Evolutionary conservation across 139 green algal genomes (phyloP).

Genomic region (Edaphochlamys debaryana): DNA sequence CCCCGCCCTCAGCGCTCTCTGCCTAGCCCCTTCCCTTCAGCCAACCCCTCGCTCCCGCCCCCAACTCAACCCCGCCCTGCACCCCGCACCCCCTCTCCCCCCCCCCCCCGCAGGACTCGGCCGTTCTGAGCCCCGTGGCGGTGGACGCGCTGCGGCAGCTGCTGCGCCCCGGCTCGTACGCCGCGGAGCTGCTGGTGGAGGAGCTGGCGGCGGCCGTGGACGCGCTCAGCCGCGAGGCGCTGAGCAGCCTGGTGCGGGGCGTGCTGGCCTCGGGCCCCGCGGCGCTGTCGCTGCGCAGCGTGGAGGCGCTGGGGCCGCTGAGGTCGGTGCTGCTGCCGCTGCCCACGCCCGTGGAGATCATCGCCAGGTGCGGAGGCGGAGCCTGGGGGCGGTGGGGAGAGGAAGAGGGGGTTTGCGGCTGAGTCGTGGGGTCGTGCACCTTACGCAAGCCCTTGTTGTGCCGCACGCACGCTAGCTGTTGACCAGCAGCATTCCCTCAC

Average conservation of each 20-base stretch:
- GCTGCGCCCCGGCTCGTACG: slow-evolving; percentile 64
- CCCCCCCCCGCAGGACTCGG: background rate
- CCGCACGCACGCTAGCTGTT: no score
- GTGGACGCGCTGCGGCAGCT: slow-evolving; percentile 69
- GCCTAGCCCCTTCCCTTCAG: no score
- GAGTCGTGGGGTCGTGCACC: no score
- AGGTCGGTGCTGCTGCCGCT: slow-evolving; percentile 59
- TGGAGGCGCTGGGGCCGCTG: slow-evolving; percentile 64
- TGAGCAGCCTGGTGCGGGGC: slow-evolving; percentile 37
- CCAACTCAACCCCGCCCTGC: no score
- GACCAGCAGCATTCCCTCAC: no score
- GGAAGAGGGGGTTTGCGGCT: background rate
- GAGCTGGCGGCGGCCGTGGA: slow-evolving; percentile 78
- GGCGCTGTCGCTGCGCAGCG: background rate
- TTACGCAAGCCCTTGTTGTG: no score
- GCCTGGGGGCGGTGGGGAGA: background rate
- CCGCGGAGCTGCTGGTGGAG: slow-evolving; percentile 78
- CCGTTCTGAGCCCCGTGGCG: slow-evolving; percentile 56
- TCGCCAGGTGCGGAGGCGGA: background rate
- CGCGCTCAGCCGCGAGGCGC: slow-evolving; percentile 62
- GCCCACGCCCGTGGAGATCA: slow-evolving; percentile 51
- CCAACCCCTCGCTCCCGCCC: no score
- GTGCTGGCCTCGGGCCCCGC: slow-evolving; percentile 28
- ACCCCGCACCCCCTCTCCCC: no score
- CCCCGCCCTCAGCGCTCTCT: no score